Conservation (phyloP, 208 protist genomes). For the Acanthamoeba triangularis region DNA sequence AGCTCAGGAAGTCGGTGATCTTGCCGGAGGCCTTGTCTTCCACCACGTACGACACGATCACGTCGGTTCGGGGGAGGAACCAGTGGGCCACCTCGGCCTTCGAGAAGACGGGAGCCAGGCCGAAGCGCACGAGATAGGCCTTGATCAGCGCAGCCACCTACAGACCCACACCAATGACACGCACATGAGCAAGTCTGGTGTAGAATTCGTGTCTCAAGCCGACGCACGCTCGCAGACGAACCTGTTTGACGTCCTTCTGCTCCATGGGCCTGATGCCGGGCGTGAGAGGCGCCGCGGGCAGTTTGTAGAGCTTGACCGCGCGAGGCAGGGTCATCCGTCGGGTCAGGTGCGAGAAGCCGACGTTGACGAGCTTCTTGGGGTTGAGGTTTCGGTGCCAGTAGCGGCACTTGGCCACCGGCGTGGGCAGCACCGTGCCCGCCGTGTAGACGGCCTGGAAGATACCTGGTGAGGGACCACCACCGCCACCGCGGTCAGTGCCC, state of each 20-base stretch:
- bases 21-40: conserved; percentile 83
- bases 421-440: conserved; percentile 97
- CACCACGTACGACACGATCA: conserved; percentile 94
- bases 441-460: conserved; percentile 99
- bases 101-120: conserved; percentile 94
- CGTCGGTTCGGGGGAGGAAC: conserved; percentile 95
- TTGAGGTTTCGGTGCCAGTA: conserved; percentile 99
- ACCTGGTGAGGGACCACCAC: conserved; percentile 76
- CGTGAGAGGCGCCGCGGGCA: conserved; percentile 79
- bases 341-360: conserved; percentile 87
- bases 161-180: background rate
- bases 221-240: background rate
- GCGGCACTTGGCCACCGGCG: conserved; percentile 95
- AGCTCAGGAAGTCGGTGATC: conserved; percentile 98
- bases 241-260: conserved; percentile 82
- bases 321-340: conserved; percentile 84
- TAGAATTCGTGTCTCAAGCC: background rate
- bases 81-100: conserved; percentile 97
- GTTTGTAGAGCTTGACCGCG: conserved; percentile 89
- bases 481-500: background rate
- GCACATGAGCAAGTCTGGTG: background rate
- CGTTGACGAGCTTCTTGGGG: conserved; percentile 98
- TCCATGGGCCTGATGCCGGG: conserved; percentile 71
- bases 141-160: conserved; percentile 89
- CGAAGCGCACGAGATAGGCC: conserved; percentile 91